phyloP scores from a whole-genome alignment of 1,139 yeast genomes.

The Fermentozyma sake region DNA sequence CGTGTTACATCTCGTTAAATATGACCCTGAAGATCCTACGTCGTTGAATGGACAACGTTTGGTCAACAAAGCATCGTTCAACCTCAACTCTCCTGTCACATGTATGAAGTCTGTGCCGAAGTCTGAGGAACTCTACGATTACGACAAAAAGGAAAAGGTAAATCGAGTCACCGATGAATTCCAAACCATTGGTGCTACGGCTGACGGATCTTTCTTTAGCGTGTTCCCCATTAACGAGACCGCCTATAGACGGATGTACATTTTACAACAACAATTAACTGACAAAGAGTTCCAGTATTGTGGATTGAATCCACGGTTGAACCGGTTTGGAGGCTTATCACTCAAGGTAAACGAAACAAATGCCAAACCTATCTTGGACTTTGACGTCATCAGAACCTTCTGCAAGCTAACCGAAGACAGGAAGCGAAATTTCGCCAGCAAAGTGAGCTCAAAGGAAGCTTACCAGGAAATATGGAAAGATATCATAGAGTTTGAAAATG shows the following conservation, averaged over 20 bases:
- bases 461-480: conserved; percentile 66
- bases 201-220: conserved; percentile 74
- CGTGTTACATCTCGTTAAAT: conserved; percentile 71
- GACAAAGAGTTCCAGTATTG: conserved; percentile 72
- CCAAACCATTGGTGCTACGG: conserved; percentile 64
- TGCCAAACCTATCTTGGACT: conserved; percentile 59
- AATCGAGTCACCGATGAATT: conserved; percentile 16
- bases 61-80: conserved; percentile 67
- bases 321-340: conserved; percentile 51
- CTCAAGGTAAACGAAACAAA: conserved; percentile 32
- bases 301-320: conserved; percentile 78
- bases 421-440: conserved; percentile 48
- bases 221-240: conserved; percentile 76
- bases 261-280: conserved; percentile 79
- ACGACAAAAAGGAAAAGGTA: conserved; percentile 10
- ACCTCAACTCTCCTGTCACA: conserved; percentile 58
- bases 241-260: conserved; percentile 74
- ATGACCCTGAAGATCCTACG: conserved; percentile 87
- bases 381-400: conserved; percentile 50
- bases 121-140: conserved; percentile 22
- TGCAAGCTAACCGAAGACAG: conserved; percentile 54
- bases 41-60: conserved; percentile 79
- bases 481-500: conserved; percentile 49
- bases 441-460: conserved; percentile 51
- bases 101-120: conserved; percentile 55